Conservation (phyloP, 805 yeast species). For the Candida piceae region DNA sequence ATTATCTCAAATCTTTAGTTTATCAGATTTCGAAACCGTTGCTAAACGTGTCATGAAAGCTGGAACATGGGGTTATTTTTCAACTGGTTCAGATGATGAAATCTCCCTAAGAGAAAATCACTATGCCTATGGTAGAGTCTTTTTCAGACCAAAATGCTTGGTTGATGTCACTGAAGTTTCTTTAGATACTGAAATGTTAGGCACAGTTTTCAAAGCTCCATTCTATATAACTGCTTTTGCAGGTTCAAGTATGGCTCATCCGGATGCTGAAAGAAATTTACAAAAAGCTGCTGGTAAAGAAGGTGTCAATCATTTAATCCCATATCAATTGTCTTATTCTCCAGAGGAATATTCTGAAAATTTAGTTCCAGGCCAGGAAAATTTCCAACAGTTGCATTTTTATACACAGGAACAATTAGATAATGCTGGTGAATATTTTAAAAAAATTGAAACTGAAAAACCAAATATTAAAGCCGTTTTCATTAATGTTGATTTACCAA, state of each 20-base stretch:
- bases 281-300: constrained; percentile 69
- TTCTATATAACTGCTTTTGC: constrained; percentile 91
- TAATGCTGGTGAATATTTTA: constrained; percentile 32
- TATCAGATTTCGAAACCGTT: constrained; percentile 81
- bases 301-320: constrained; percentile 76
- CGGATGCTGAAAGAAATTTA: constrained; percentile 79
- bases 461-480: constrained; percentile 67
- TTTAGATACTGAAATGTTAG: constrained; percentile 63
- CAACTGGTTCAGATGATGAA: constrained; percentile 91
- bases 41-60: constrained; percentile 71
- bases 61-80: constrained; percentile 84
- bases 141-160: constrained; percentile 76
- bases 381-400: constrained; percentile 84
- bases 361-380: constrained; percentile 55
- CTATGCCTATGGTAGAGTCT: constrained; percentile 76
- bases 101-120: constrained; percentile 84
- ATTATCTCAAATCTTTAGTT: constrained; percentile 60
- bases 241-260: constrained; percentile 79
- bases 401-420: constrained; percentile 55
- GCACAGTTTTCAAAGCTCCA: constrained; percentile 60
- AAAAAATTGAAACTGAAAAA: constrained; percentile 27
- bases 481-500: constrained; percentile 85
- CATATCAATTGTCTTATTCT: constrained; percentile 80
- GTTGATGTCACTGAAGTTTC: constrained; percentile 69
- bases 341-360: constrained; percentile 71